Base-by-base conservation (phyloP, 139 green algal species). In the Raphidocelis subcapitata region DNA sequence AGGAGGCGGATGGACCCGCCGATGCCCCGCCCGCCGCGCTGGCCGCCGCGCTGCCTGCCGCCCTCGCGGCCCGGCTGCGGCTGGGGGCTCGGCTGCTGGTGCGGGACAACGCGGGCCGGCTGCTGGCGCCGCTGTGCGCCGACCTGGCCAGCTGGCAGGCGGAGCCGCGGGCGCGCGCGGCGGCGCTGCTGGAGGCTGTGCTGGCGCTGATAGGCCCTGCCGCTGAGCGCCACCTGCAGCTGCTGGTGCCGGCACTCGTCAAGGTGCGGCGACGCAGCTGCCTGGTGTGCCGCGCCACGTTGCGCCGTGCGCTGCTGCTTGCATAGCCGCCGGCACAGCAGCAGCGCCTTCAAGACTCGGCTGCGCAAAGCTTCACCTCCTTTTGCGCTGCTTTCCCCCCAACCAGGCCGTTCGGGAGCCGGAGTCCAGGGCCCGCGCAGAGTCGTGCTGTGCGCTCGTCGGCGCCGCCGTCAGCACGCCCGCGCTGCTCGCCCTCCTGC, bases 121-220 rank as follows among this genome's bases (percentile, higher is more conserved):
- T 76, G 24, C 31, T 82, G 33, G 16, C 51, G 2, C 73, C 82
- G 3, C 74, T 90, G 49, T 33, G 54, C 28, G 67, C 71, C 20
- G 85, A 90, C 68, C 65, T 85, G 12, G 64, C 64, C 1, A 51
- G 56, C 29, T 89, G 84, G 84, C 73, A 85, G 74, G 55, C 66
- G 21, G 74, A 76, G 16, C 66, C 77, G 15, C 33, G 72, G 3
- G 46, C 41, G 2, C 74, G 74, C 29, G 75, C 79, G 1, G 79
- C 76, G 4, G 49, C 47, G 33, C 76, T 88, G 66, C 76, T 88
- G 76, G 72, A 63, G 31, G 72, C 73, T 2, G 72, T 76, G 60
- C 73, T 88, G 47, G 47, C 82, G 62, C 55, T 85, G 52, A 44
- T 52, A 18, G 83, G 85, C 67, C 62, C 73, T 28, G 63, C 61